Base-by-base conservation (phyloP, 2,329 filamentous ascomycete species). In the Zymoseptoria tritici region DNA sequence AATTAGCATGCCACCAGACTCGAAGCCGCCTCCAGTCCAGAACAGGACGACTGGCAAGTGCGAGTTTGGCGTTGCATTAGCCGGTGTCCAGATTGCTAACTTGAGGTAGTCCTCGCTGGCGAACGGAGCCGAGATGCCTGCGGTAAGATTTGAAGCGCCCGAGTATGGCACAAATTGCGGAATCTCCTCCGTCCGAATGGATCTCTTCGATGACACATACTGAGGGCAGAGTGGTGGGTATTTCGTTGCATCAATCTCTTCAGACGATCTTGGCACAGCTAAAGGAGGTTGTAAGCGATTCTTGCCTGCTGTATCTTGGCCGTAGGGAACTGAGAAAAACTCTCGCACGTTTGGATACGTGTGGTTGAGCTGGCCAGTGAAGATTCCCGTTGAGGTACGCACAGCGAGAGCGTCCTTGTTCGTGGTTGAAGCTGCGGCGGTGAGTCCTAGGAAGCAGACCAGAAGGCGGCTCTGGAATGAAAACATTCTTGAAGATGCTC, bases 11-110 rank as follows among this genome's bases (percentile, higher is more conserved):
- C 77, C 76, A n/a, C 77, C 77, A 2, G 71, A 75, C 19, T 70
- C 61, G 59, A 77, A 78, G 2, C 76, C 75, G 6, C 79, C 79
- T 2, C 79, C 79, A 29, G 76, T 75, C 51, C 79, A 72, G 69
- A 79, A 82, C 42, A 76, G 71, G 9, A 78, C 68, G 0, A 80
- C 78, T 0, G 79, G 79, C 3, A 79, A 66, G 57, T 50, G 66
- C 56, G 3, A 62, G 29, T 63, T 58, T 9, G 64, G 67, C 0
- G 49, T 52, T 9, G 61, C 67, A 16, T 65, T 65, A 7, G 67
- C 62, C 7, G 77, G 76, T 13, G 76, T 70, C 78, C 79, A 81
- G 24, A 81, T 66, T 20, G 76, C 76, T 16, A 80, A 71, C 24
- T 72, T 73, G 26, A 81, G 67, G 57, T 79, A 81, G 61, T 81